A percentile compares a stretch with the other conserved stretches of the same genome.
These are phyloP conservation scores for Aspergillus novofumigatus DNA, from an alignment of 2,329 filamentous ascomycete genomes.

Conservation along the genomic window DNA sequence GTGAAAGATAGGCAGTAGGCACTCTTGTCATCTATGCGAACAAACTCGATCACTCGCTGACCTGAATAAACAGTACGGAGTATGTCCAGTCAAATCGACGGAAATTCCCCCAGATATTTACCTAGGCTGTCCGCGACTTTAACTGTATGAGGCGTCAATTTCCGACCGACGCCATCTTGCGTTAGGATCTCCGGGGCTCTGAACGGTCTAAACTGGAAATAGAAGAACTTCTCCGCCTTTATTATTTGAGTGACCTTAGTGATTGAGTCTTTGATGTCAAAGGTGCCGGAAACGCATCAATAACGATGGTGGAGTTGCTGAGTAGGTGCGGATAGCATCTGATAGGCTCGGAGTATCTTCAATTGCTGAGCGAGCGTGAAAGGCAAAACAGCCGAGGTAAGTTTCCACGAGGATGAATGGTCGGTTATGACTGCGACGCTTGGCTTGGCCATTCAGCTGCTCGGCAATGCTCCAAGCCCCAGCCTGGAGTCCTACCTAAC, in stretches of 20 bases:
- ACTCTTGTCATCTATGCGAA: background rate
- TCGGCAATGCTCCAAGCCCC: background rate
- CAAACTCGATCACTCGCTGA: background rate
- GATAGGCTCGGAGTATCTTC: too few relatives aligned
- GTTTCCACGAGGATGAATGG: constrained; percentile 24
- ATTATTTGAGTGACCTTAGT: too few relatives aligned
- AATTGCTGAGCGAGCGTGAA: background rate
- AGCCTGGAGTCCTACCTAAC: background rate
- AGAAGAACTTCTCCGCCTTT: too few relatives aligned
- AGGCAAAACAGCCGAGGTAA: constrained; percentile 22
- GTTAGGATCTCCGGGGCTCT: background rate
- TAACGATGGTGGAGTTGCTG: background rate
- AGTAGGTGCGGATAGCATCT: background rate
- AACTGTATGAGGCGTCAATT: background rate
- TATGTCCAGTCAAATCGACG: background rate
- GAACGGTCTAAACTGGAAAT: background rate
- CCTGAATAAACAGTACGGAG: background rate
- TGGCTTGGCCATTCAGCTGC: background rate
- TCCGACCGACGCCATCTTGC: background rate
- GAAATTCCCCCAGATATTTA: background rate
- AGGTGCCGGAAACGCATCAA: background rate
- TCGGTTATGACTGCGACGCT: background rate
- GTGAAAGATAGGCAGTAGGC: too few relatives aligned
- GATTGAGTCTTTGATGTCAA: background rate
- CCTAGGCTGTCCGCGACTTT: background rate